Evolutionary conservation across 305 asterid genomes (phyloP), one percentile per base, ranked within the genome.

Genomic region (Plantago lanceolata): DNA sequence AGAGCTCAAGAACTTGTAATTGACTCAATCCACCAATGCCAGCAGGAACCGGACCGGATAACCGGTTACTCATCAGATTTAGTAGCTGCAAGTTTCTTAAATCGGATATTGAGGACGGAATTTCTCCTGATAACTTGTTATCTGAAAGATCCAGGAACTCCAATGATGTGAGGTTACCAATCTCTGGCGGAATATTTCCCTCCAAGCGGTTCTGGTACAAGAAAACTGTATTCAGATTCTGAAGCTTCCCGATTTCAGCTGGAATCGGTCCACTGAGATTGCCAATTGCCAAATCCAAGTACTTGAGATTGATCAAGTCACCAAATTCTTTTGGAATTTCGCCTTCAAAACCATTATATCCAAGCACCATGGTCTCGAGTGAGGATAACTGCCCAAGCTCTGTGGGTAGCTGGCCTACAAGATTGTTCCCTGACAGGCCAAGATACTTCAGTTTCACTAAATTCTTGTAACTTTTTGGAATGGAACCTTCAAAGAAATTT

Each of bases 361-460:
- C 97, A 5, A 91, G 82, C 68, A 91, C 76, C 14, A 80, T 70
- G 14, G 90, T 86, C 81, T 91, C 92, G 59, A 91, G 48, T 0
- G 84, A 71, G 0, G 87, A 70, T 67, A 91, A 68, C 37, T 79
- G 73, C 28, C 97, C 96, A 2, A 91, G 56, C 83, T 91, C 96
- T 0, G 57, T 44, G 3, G 94, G 95, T 57, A 91, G 69, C 51
- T 49, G 52, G 8, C 95, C 95, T 0, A 85, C 81, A 26, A 91
- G 82, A 60, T 82, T 91, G 57, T 91, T 88, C 59, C 97, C 97
- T 0, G 96, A 91, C n/a, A 91, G 88, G 15, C 97, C 95, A 48
- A 91, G 88, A 76, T 75, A 91, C 82, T 57, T 88, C 74, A 91
- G 29, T n/a, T 68, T 82, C 64, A 48, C 70, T 78, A 91, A 63